These are phyloP conservation scores for Phialocephala subalpina DNA, from an alignment of 2,329 filamentous ascomycete species.

Conservation along the genomic window DNA sequence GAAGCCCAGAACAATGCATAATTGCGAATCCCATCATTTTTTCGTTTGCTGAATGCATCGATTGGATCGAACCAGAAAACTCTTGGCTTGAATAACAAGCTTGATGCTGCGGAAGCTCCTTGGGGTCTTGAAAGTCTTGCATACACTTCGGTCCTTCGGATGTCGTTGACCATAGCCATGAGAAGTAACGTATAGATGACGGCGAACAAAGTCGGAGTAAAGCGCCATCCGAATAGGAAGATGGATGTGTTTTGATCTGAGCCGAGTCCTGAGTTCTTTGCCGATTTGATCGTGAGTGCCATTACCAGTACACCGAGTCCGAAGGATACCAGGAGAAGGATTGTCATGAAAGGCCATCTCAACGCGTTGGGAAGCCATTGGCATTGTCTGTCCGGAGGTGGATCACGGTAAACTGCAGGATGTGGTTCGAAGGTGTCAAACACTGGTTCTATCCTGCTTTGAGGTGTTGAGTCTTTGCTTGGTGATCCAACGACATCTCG, in stretches of 20 bases:
- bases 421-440: neutral
- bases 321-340: slow-evolving; percentile 21
- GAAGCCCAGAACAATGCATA: slow-evolving; percentile 29
- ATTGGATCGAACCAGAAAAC: slow-evolving; percentile 25
- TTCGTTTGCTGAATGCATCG: slow-evolving; percentile 22
- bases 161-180: slow-evolving; percentile 23
- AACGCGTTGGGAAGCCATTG: slow-evolving; percentile 27
- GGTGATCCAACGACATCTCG: neutral
- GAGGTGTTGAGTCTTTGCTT: neutral
- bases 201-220: slow-evolving; percentile 27
- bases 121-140: slow-evolving; percentile 25
- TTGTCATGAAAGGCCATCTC: slow-evolving; percentile 20
- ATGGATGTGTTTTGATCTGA: slow-evolving; percentile 15
- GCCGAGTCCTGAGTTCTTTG: slow-evolving; percentile 24
- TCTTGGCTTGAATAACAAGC: slow-evolving; percentile 23
- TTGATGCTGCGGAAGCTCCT: slow-evolving; percentile 19
- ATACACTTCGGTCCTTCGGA: slow-evolving; percentile 27
- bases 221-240: slow-evolving; percentile 30
- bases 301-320: slow-evolving; percentile 21
- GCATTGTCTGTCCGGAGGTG: slow-evolving; percentile 1
- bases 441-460: neutral
- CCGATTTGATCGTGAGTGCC: slow-evolving; percentile 19
- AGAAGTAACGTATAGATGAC: slow-evolving; percentile 28
- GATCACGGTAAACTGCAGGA: neutral
- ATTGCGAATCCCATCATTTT: slow-evolving; percentile 26